A percentile compares a stretch with the other conserved stretches of the same genome.
Conservation (phyloP, 129 eudicot species). For the Heracleum sosnowskyi region DNA sequence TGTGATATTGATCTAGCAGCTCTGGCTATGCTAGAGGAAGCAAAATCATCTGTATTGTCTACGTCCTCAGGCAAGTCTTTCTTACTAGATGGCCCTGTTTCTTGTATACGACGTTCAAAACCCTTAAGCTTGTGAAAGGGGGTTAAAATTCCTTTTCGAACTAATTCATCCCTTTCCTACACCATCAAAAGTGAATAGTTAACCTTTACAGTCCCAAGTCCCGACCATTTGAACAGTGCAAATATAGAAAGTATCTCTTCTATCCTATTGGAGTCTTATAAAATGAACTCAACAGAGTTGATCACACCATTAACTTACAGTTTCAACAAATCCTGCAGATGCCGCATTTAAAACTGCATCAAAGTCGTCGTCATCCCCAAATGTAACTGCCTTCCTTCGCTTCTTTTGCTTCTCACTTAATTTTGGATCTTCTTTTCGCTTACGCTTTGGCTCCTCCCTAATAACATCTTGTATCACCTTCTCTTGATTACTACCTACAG, state of each 20-base stretch:
- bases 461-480: slow-evolving; percentile 47
- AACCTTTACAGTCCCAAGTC: not conserved
- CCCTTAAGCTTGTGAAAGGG: slow-evolving; percentile 96
- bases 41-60: slow-evolving; percentile 26
- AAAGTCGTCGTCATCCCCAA: slow-evolving; percentile 70
- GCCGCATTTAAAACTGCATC: slow-evolving; percentile 85
- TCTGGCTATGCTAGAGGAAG: slow-evolving; percentile 79
- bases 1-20: slow-evolving; percentile 57
- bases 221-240: not conserved
- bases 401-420: slow-evolving; percentile 41
- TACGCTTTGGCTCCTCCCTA: slow-evolving; percentile 48
- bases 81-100: slow-evolving; percentile 43
- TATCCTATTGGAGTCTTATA: not conserved
- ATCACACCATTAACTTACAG: slow-evolving; percentile 45
- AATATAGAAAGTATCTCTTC: not conserved
- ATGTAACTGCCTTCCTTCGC: slow-evolving; percentile 47
- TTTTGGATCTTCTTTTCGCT: slow-evolving; percentile 45
- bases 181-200: slow-evolving; percentile 11
- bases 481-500: slow-evolving; percentile 23
- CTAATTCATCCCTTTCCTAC: slow-evolving; percentile 92
- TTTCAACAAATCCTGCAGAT: slow-evolving; percentile 90
- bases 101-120: slow-evolving; percentile 83
- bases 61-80: slow-evolving; percentile 15
- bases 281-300: not conserved
- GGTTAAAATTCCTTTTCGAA: slow-evolving; percentile 81